Evolutionary conservation across 208 protist genomes (phyloP).

Genomic region (Trypanosoma cruzi): DNA sequence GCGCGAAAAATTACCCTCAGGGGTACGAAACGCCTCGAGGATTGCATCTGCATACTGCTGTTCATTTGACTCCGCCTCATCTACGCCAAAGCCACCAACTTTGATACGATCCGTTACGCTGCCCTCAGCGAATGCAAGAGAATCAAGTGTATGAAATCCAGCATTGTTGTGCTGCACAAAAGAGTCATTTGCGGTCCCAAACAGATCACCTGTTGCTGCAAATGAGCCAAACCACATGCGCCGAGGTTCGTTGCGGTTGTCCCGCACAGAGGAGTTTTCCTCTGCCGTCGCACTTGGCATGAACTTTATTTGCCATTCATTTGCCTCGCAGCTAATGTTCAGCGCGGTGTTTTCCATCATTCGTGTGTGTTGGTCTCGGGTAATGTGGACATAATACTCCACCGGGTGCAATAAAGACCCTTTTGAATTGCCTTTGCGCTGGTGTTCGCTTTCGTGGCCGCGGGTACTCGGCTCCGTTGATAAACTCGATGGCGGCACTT

Average conservation of each 20-base stretch:
- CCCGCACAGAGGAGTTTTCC: constrained; percentile 5
- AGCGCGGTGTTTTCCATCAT: constrained; percentile 57
- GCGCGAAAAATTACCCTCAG: constrained; percentile 45
- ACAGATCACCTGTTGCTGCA: constrained; percentile 27
- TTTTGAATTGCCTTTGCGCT: constrained; percentile 4
- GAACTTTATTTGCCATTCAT: constrained; percentile 58
- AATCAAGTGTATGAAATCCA: not conserved
- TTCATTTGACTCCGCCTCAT: constrained; percentile 1
- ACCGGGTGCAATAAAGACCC: constrained; percentile 51
- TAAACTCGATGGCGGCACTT: not conserved
- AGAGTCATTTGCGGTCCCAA: constrained; percentile 38
- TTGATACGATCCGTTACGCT: constrained; percentile 18
- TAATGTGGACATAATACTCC: constrained; percentile 74
- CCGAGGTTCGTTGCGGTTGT: constrained; percentile 12
- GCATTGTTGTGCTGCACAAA: constrained; percentile 18
- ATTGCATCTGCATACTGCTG: constrained; percentile 35
- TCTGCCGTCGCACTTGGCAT: constrained; percentile 10
- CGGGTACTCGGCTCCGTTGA: not conserved
- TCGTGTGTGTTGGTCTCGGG: constrained; percentile 51
- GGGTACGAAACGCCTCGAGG: constrained; percentile 66
- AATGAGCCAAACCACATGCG: constrained; percentile 13
- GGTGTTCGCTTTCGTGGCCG: constrained; percentile 1
- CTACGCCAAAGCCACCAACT: constrained; percentile 32
- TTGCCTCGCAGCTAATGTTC: constrained; percentile 49
- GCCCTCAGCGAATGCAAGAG: constrained; percentile 1